Conservation (phyloP, 352 stramenopile species). For the Phytophthora fragariaefolia region DNA sequence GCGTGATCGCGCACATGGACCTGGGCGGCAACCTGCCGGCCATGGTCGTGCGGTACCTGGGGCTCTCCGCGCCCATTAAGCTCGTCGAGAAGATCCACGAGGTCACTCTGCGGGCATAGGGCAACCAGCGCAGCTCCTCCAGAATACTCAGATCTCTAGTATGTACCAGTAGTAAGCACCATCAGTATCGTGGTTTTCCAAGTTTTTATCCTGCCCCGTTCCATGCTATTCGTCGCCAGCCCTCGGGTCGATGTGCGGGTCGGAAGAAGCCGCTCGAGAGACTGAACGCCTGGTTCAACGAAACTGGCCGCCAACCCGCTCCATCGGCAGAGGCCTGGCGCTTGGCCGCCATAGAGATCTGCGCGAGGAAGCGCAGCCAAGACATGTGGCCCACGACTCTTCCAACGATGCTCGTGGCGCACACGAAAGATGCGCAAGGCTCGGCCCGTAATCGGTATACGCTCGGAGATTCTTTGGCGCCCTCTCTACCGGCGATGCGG, state of each 20-base stretch:
- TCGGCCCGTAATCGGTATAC: not conserved
- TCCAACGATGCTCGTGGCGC: too few relatives aligned
- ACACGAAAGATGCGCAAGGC: constrained; percentile 1
- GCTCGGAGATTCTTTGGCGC: not conserved
- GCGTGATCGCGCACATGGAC: constrained; percentile 81
- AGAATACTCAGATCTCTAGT: constrained; percentile 36
- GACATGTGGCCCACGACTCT: not conserved
- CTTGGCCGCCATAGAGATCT: constrained; percentile 4
- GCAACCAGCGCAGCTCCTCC: constrained; percentile 1
- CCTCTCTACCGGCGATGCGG: not conserved
- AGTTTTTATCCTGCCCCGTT: not conserved
- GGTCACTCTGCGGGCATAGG: constrained; percentile 42
- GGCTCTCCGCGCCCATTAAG: constrained; percentile 83
- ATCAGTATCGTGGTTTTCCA: constrained; percentile 24
- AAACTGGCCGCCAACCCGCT: constrained; percentile 13
- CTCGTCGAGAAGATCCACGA: constrained; percentile 78
- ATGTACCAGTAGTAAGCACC: constrained; percentile 39
- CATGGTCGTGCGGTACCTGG: constrained; percentile 78
- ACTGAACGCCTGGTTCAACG: constrained; percentile 25
- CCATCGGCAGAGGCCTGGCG: constrained; percentile 3
- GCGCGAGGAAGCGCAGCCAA: not conserved
- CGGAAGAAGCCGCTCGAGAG: constrained; percentile 31
- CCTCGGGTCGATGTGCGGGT: too few relatives aligned
- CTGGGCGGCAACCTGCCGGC: constrained; percentile 71
- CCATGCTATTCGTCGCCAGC: not conserved